A percentile compares a stretch with the other conserved stretches of the same genome.
phyloP scores from a whole-genome alignment of 2,329 filamentous ascomycete genomes.

The Didymella glomerata region DNA sequence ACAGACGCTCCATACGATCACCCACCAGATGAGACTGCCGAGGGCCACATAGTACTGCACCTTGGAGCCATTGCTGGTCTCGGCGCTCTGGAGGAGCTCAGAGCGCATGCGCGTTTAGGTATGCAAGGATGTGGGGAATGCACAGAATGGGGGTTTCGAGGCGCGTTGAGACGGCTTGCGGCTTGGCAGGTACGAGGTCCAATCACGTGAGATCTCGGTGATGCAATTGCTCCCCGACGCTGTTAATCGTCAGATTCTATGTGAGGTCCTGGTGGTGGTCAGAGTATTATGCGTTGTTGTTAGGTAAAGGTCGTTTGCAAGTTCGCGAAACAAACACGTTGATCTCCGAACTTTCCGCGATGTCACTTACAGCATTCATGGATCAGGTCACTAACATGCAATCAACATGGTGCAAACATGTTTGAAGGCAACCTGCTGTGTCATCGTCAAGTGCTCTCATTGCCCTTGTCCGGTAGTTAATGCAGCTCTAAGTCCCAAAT shows the following conservation, averaged over 20 bases:
- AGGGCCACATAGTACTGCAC: constrained; percentile 52
- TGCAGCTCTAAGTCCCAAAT: constrained; percentile 19
- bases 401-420: background rate
- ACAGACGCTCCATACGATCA: constrained; percentile 64
- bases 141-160: constrained; percentile 10
- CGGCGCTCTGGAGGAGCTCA: constrained; percentile 32
- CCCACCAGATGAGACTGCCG: constrained; percentile 65
- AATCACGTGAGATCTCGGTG: constrained; percentile 10
- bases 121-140: constrained; percentile 15
- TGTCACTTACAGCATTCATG: constrained; percentile 1
- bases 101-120: constrained; percentile 47
- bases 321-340: constrained; percentile 12
- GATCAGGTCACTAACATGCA: constrained; percentile 2
- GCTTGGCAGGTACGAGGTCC: constrained; percentile 19
- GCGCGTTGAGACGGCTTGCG: constrained; percentile 1
- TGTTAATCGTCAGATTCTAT: background rate
- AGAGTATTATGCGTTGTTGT: background rate
- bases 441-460: constrained; percentile 18
- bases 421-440: no score
- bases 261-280: background rate
- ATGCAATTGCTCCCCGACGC: background rate
- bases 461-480: constrained; percentile 17
- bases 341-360: constrained; percentile 12
- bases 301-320: background rate
- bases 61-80: constrained; percentile 45